Evolutionary conservation across 441 rosid species (phyloP).

Genomic region (Viola pubescens): DNA sequence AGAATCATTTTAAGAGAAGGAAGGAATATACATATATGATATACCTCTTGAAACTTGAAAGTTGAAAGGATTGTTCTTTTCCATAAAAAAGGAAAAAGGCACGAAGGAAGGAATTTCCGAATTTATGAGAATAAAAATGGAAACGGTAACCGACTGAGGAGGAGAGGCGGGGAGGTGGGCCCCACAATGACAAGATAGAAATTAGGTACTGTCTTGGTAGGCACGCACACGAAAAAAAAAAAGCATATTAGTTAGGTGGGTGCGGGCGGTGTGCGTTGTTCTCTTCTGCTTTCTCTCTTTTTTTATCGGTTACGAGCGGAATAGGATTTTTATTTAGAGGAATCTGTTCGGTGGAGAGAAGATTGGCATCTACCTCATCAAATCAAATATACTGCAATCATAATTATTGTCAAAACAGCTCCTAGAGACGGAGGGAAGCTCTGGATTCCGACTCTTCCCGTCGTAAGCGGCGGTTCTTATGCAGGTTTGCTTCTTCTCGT

Average conservation of each 20-base stretch:
- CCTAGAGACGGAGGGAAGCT: conserved; percentile 31
- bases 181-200: conserved; percentile 2
- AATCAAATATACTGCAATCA: too few relatives aligned
- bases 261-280: background rate
- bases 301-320: background rate
- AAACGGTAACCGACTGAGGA: background rate
- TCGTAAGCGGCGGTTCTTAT: conserved; percentile 70
- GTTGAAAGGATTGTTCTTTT: too few relatives aligned
- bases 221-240: conserved; percentile 2
- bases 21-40: too few relatives aligned
- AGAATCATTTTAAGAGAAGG: too few relatives aligned
- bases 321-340: background rate
- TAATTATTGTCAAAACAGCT: too few relatives aligned
- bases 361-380: too few relatives aligned
- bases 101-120: too few relatives aligned
- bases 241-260: background rate
- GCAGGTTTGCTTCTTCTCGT: conserved; percentile 37
- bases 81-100: too few relatives aligned
- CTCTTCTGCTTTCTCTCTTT: background rate
- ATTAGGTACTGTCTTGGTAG: conserved; percentile 17
- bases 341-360: background rate
- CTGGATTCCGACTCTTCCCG: conserved; percentile 62
- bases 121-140: too few relatives aligned
- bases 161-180: background rate
- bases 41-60: too few relatives aligned